These are phyloP conservation scores for Lentithecium fluviatile DNA, from an alignment of 495 filamentous ascomycete genomes.

Conservation along the genomic window DNA sequence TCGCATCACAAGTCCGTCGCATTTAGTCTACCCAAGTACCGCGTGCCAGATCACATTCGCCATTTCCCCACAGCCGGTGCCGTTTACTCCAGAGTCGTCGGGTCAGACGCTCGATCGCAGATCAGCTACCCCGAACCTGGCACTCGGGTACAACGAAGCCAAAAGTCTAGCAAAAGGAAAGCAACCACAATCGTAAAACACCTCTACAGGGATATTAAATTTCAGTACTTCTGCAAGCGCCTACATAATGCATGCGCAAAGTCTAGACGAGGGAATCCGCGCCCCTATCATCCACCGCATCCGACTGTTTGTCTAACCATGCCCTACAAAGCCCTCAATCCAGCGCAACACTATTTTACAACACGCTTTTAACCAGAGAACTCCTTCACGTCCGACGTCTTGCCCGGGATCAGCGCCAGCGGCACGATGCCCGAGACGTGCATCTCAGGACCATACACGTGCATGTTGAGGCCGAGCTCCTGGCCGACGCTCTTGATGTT, in stretches of 20 bases:
- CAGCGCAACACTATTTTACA: background rate
- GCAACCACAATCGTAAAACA: too few species aligned
- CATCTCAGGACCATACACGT: constrained; percentile 98
- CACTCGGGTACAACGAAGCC: too few species aligned
- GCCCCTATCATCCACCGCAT: background rate
- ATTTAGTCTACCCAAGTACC: too few species aligned
- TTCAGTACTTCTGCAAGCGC: background rate
- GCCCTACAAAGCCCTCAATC: background rate
- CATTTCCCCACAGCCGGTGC: too few species aligned
- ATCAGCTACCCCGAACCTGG: too few species aligned
- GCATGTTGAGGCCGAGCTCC: constrained; percentile 89
- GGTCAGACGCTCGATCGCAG: too few species aligned
- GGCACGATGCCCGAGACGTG: constrained; percentile 71
- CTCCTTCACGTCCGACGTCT: constrained; percentile 52
- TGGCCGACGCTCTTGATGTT: constrained; percentile 97
- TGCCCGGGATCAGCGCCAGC: constrained; percentile 59
- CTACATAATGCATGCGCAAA: background rate
- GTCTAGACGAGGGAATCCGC: constrained; percentile 11
- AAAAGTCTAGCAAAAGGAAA: too few species aligned
- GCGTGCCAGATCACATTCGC: too few species aligned
- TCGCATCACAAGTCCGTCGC: too few species aligned
- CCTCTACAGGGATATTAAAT: background rate
- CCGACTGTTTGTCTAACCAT: constrained; percentile 25
- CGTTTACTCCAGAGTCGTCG: too few species aligned
- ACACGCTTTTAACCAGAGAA: constrained; percentile 42